A percentile compares a stretch with the other conserved stretches of the same genome.
Evolutionary conservation across 75 land plant species (phyloP).

Genomic region (Picea glauca): DNA sequence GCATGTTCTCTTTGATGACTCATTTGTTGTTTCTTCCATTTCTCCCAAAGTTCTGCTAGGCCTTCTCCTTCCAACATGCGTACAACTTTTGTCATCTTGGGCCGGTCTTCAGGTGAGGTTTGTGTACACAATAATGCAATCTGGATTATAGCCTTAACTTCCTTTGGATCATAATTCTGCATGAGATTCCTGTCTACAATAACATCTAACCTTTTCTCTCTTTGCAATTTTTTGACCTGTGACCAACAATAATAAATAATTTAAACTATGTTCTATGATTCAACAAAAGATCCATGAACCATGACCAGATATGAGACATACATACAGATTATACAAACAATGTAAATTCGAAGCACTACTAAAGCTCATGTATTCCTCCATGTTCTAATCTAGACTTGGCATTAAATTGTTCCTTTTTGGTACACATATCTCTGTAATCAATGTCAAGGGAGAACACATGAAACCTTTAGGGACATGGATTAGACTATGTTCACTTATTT

Average conservation of each 20-base stretch:
- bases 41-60: slow-evolving; percentile 88
- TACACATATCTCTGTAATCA: too few species aligned
- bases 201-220: slow-evolving; percentile 66
- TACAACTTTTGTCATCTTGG: slow-evolving; percentile 86
- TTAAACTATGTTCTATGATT: neutral
- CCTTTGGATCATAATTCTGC: slow-evolving; percentile 49
- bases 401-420: too few species aligned
- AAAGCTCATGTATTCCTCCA: neutral
- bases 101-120: slow-evolving; percentile 75
- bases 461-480: too few species aligned
- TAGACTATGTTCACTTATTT: too few species aligned
- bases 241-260: neutral
- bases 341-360: neutral
- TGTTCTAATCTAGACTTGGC: neutral
- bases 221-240: slow-evolving; percentile 81
- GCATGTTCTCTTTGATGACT: slow-evolving; percentile 66
- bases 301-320: neutral
- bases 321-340: too few species aligned
- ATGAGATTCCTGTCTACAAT: slow-evolving; percentile 74
- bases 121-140: slow-evolving; percentile 93
- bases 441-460: too few species aligned
- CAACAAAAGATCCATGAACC: neutral
- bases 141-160: slow-evolving; percentile 83
- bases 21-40: slow-evolving; percentile 84
- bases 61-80: slow-evolving; percentile 94